phyloP scores from a whole-genome alignment of 192 early-diverging fungal genomes.

The Dimargaris xerosporica region DNA sequence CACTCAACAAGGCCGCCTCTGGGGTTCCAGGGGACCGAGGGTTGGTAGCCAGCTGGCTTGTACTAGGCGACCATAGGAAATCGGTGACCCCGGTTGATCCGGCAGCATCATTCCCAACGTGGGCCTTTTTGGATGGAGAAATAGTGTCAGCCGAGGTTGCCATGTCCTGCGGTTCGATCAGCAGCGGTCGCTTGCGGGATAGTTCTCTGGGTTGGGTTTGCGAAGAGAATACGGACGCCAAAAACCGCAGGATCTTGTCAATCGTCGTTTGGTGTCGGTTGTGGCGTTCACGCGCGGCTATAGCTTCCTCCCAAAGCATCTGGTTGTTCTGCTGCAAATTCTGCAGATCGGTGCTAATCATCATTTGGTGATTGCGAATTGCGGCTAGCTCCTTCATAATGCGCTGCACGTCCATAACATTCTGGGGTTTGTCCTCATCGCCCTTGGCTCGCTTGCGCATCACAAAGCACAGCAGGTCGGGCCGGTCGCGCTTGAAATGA shows the following conservation, averaged over 20 bases:
- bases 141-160: too few relatives aligned
- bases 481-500: slow-evolving; percentile 77
- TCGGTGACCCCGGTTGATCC: background rate
- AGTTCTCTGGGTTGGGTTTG: slow-evolving; percentile 25
- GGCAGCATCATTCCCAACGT: background rate
- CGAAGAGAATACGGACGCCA: slow-evolving; percentile 68
- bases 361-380: slow-evolving; percentile 79
- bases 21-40: background rate
- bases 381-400: slow-evolving; percentile 65
- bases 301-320: slow-evolving; percentile 73
- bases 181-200: slow-evolving; percentile 23
- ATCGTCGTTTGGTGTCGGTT: slow-evolving; percentile 81
- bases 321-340: slow-evolving; percentile 79
- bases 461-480: slow-evolving; percentile 77
- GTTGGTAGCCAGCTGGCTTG: background rate
- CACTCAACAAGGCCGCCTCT: too few relatives aligned
- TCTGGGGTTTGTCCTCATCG: slow-evolving; percentile 24
- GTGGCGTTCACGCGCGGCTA: slow-evolving; percentile 56
- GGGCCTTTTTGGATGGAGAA: background rate
- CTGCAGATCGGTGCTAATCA: slow-evolving; percentile 74
- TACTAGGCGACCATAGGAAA: too few relatives aligned
- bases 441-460: slow-evolving; percentile 61
- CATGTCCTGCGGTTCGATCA: slow-evolving; percentile 13
- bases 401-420: slow-evolving; percentile 31
- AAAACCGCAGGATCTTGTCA: slow-evolving; percentile 82